These are phyloP conservation scores for Backusella macrospora DNA, from an alignment of 192 early-diverging fungal species.

Conservation along the genomic window DNA sequence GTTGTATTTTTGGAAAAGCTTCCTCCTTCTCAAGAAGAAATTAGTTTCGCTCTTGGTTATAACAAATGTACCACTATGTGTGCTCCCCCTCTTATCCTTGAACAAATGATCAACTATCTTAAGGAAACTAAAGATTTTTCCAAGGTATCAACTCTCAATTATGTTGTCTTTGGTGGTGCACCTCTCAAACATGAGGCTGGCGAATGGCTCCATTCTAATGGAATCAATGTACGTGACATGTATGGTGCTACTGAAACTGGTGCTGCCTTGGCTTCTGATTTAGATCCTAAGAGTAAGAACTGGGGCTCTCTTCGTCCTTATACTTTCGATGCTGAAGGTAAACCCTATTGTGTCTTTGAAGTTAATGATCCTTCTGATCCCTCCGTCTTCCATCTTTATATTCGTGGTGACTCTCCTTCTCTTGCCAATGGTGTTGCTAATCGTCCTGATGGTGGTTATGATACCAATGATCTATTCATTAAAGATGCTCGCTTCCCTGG, in stretches of 20 bases:
- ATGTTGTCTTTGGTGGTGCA: slow-evolving; percentile 4
- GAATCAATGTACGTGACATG: not conserved
- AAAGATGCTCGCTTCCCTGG: not conserved
- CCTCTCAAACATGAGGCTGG: slow-evolving; percentile 18
- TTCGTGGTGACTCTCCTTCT: slow-evolving; percentile 10
- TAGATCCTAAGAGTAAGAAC: not conserved
- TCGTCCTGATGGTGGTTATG: slow-evolving; percentile 30
- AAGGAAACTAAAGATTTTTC: slow-evolving; percentile 15
- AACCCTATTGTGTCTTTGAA: slow-evolving; percentile 17
- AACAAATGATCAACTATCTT: slow-evolving; percentile 7
- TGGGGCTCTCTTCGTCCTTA: not conserved
- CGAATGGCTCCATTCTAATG: not conserved
- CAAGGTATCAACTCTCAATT: not conserved
- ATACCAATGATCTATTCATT: slow-evolving; percentile 32
- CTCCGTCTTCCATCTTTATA: slow-evolving; percentile 8
- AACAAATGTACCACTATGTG: slow-evolving; percentile 16
- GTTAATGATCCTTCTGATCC: not conserved
- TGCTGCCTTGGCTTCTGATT: not conserved
- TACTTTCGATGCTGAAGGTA: not conserved
- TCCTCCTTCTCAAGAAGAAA: slow-evolving; percentile 14
- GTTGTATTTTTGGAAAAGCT: slow-evolving; percentile 14
- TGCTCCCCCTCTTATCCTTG: slow-evolving; percentile 6
- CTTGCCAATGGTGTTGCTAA: slow-evolving; percentile 21
- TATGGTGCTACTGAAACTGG: slow-evolving; percentile 17
- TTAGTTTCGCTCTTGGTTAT: not conserved